These are phyloP conservation scores for Lactuca sativa DNA, from an alignment of 129 eudicot genomes.

Conservation along the genomic window DNA sequence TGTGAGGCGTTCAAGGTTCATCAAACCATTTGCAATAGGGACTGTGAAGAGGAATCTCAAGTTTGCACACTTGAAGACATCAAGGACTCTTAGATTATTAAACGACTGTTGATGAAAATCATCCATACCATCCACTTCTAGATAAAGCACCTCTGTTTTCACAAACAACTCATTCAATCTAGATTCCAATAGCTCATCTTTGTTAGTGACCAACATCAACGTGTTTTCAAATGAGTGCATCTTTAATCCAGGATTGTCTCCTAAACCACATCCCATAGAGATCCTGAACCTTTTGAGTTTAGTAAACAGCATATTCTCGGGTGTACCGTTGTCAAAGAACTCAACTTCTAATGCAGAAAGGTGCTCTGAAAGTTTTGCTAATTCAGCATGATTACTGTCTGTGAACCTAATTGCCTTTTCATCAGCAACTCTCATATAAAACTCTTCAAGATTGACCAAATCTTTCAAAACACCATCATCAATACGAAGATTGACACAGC, in stretches of 20 bases:
- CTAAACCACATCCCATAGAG: background rate
- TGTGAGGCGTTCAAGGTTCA: conserved; percentile 8
- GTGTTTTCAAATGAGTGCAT: background rate
- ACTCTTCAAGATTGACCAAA: conserved; percentile 1
- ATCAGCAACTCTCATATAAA: background rate
- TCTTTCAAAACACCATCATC: conserved; percentile 9
- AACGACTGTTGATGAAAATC: background rate
- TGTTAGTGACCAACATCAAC: background rate
- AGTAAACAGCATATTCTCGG: background rate
- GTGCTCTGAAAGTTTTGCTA: background rate
- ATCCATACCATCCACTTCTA: background rate
- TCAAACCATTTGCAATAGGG: background rate
- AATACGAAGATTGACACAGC: background rate
- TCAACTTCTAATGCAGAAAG: conserved; percentile 5
- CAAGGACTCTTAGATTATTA: background rate
- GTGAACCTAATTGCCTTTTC: background rate
- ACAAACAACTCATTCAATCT: background rate
- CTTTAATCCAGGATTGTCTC: rapidly evolving
- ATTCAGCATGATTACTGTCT: background rate
- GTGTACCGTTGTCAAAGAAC: background rate
- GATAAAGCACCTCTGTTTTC: background rate
- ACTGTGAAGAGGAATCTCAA: background rate
- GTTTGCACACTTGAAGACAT: background rate
- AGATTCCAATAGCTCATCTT: background rate
- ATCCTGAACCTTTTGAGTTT: conserved; percentile 15